Conservation (phyloP, 2,329 filamentous ascomycete genomes). For the Penicillium sp. region DNA sequence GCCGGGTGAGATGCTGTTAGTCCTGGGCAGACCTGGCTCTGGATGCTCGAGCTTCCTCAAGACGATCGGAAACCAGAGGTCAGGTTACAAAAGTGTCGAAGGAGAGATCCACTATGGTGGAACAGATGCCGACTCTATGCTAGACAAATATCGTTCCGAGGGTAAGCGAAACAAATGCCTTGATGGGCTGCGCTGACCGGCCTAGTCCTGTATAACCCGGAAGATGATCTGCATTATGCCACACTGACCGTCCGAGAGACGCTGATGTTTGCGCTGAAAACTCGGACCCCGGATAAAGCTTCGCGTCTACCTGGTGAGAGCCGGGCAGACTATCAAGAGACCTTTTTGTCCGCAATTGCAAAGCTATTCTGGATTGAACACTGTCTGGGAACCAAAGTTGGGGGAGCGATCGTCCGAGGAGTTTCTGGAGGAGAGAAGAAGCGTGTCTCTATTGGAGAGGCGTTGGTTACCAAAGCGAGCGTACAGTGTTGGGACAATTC, state of each 20-base stretch:
- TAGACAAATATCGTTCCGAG: constrained; percentile 54
- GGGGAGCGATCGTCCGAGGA: constrained; percentile 74
- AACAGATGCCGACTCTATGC: constrained; percentile 57
- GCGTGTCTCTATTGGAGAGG: constrained; percentile 81
- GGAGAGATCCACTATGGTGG: constrained; percentile 63
- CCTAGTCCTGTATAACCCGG: constrained; percentile 73
- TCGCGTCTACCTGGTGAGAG: constrained; percentile 66
- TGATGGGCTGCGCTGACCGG: neutral
- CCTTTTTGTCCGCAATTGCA: constrained; percentile 70
- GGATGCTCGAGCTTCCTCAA: constrained; percentile 83
- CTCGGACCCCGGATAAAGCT: constrained; percentile 67
- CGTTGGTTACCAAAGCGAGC: constrained; percentile 68
- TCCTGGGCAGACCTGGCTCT: constrained; percentile 48
- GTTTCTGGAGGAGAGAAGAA: constrained; percentile 75
- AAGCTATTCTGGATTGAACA: constrained; percentile 75
- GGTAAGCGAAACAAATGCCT: constrained; percentile 23
- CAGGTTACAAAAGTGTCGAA: constrained; percentile 63
- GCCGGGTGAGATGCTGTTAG: constrained; percentile 46
- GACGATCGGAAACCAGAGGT: constrained; percentile 72
- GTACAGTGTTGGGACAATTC: constrained; percentile 78
- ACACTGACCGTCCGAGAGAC: constrained; percentile 78
- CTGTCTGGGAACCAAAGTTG: constrained; percentile 74
- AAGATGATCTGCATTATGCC: constrained; percentile 77
- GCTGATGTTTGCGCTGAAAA: constrained; percentile 72
- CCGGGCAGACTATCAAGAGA: constrained; percentile 62